Percentiles rank a stretch among this genome's conserved stretches.
These are phyloP conservation scores for Gossypium aridum DNA, from an alignment of 441 rosid genomes.

Conservation along the genomic window DNA sequence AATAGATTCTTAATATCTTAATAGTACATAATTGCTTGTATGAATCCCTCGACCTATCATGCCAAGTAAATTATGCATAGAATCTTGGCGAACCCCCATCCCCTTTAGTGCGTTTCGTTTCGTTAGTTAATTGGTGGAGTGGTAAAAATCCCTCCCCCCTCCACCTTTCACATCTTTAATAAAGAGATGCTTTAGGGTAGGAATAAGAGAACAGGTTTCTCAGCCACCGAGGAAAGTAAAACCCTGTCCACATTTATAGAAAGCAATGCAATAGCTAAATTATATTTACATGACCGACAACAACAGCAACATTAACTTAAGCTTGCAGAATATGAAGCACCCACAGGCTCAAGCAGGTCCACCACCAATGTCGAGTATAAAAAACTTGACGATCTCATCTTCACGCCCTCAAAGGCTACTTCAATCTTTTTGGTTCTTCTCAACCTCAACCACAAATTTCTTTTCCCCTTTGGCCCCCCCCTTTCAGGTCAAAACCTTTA, in stretches of 20 bases:
- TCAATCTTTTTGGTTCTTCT: background rate
- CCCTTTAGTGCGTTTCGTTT: background rate
- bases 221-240: background rate
- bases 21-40: background rate
- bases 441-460: slow-evolving; percentile 4
- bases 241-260: slow-evolving; percentile 5
- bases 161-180: background rate
- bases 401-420: background rate
- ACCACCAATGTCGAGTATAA: background rate
- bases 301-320: background rate
- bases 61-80: background rate
- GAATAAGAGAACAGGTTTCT: background rate
- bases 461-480: background rate
- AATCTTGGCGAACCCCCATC: background rate
- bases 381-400: background rate
- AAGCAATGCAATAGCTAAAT: background rate
- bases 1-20: background rate
- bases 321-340: background rate
- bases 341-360: background rate
- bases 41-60: background rate
- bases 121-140: background rate
- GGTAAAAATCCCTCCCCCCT: background rate
- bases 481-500: no score
- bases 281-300: background rate
- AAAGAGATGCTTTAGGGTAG: background rate